phyloP scores from a whole-genome alignment of 208 protist species.

The Naegleria gruberi region DNA sequence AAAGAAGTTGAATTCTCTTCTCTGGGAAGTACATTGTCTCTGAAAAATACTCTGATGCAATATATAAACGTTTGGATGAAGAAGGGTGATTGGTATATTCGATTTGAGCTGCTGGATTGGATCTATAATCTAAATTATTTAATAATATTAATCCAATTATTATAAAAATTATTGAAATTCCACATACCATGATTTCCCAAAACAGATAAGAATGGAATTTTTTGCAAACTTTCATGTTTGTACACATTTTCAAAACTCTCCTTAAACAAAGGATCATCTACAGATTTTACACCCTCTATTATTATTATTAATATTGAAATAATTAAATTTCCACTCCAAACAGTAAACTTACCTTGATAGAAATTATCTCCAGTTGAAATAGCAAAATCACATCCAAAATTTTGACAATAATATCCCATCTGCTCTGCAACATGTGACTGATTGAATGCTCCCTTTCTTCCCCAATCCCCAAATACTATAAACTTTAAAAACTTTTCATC shows the following conservation, averaged over 20 bases:
- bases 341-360: background rate
- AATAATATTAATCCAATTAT: no score
- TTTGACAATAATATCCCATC: background rate
- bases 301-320: background rate
- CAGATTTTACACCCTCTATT: background rate
- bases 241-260: background rate
- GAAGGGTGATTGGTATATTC: background rate
- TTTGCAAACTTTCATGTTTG: background rate
- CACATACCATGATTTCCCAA: background rate
- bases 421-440: background rate
- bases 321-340: no score
- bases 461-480: background rate
- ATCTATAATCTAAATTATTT: no score
- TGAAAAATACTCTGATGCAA: background rate
- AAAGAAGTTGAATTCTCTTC: background rate
- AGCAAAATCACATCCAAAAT: background rate
- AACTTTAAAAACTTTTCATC: background rate
- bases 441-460: background rate
- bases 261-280: background rate
- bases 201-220: background rate
- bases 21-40: background rate
- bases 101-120: background rate
- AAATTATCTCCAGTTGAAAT: background rate
- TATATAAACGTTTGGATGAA: background rate
- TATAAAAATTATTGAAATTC: no score